Conservation (phyloP, 1,139 yeast genomes). For the Wickerhamomyces sp. region DNA sequence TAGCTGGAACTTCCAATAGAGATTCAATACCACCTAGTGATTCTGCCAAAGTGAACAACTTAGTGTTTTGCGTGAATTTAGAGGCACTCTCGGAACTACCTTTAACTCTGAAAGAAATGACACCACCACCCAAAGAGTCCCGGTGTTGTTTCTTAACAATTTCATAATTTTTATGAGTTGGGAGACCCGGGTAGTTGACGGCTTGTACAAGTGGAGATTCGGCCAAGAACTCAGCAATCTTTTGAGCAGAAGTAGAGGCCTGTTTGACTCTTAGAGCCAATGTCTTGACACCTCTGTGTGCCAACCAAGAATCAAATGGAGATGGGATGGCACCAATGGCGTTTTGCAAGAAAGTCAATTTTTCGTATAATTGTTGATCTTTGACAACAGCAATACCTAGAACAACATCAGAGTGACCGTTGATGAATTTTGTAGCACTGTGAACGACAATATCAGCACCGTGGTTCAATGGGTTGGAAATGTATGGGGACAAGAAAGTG, state of each 20-base stretch:
- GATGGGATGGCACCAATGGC: slow-evolving; percentile 90
- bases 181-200: slow-evolving; percentile 82
- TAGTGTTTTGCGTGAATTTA: slow-evolving; percentile 66
- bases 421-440: slow-evolving; percentile 86
- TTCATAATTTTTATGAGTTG: slow-evolving; percentile 56
- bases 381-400: slow-evolving; percentile 80
- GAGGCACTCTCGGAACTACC: slow-evolving; percentile 81
- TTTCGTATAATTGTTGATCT: slow-evolving; percentile 53
- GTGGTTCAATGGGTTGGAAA: slow-evolving; percentile 74
- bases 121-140: slow-evolving; percentile 86
- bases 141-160: slow-evolving; percentile 75
- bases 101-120: slow-evolving; percentile 80
- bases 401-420: slow-evolving; percentile 91
- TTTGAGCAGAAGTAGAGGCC: slow-evolving; percentile 60
- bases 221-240: slow-evolving; percentile 64
- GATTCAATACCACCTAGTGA: slow-evolving; percentile 90
- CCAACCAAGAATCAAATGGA: slow-evolving; percentile 88
- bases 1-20: slow-evolving; percentile 82
- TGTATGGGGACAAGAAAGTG: slow-evolving; percentile 90
- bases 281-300: slow-evolving; percentile 89
- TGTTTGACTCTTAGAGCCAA: slow-evolving; percentile 75
- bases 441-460: slow-evolving; percentile 60
- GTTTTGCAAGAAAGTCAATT: slow-evolving; percentile 73
- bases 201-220: slow-evolving; percentile 46
- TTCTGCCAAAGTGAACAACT: slow-evolving; percentile 81